Evolutionary conservation across 78 protist genomes (phyloP).

Genomic region (Protostelium mycophagum): DNA sequence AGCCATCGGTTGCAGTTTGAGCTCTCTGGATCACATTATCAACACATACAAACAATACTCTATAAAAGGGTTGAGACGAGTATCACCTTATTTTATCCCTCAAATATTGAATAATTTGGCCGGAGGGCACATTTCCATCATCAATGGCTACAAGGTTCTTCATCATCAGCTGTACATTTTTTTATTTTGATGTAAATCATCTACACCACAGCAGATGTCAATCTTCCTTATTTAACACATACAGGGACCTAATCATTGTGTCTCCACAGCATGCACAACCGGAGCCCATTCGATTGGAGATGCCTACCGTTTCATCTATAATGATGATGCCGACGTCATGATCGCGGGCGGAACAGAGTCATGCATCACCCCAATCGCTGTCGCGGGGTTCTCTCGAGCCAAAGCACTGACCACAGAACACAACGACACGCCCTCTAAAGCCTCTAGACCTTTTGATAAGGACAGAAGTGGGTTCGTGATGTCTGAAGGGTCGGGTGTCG

Average conservation of each 20-base stretch:
- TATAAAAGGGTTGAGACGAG: neutral
- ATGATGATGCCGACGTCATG: slow-evolving; percentile 87
- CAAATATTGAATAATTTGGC: slow-evolving; percentile 84
- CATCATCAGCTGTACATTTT: neutral
- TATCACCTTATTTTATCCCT: slow-evolving; percentile 90
- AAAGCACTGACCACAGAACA: slow-evolving; percentile 76
- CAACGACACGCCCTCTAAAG: slow-evolving; percentile 70
- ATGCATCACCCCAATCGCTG: slow-evolving; percentile 68
- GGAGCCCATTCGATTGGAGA: slow-evolving; percentile 93
- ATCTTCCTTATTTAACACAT: neutral
- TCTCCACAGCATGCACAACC: slow-evolving; percentile 93
- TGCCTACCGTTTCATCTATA: slow-evolving; percentile 55
- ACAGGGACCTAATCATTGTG: slow-evolving; percentile 86
- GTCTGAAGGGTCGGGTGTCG: slow-evolving; percentile 92
- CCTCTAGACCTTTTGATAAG: slow-evolving; percentile 84
- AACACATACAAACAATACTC: slow-evolving; percentile 16
- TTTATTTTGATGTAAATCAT: neutral
- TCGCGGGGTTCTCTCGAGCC: slow-evolving; percentile 82
- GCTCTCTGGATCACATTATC: slow-evolving; percentile 65
- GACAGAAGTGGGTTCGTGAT: slow-evolving; percentile 92
- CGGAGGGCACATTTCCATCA: slow-evolving; percentile 73
- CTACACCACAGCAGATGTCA: too few species aligned
- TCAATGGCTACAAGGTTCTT: slow-evolving; percentile 21
- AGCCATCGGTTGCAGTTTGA: slow-evolving; percentile 82
- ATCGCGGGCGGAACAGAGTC: slow-evolving; percentile 92